Base-by-base conservation (phyloP, 768 basidiomycete genomes). In the Boletellus sp. region DNA sequence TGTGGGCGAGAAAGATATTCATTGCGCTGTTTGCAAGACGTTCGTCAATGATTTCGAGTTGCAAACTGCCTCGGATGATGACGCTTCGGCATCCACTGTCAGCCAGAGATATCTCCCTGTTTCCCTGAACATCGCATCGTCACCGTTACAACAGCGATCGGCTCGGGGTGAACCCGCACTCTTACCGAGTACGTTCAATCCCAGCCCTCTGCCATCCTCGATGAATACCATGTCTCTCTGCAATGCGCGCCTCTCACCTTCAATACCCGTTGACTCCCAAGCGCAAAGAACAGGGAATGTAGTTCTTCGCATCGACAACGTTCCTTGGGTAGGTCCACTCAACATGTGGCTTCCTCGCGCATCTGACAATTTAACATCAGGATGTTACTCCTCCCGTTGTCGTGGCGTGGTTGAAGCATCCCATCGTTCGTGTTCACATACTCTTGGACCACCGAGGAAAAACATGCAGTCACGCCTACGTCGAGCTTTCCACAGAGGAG, bases 1-100 rank as follows among this genome's bases (percentile, higher is more conserved):
- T 45, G 90, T 91, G 16, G 90, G 90, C 7, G 90, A 93, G 67
- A 92, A 91, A 63, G 85, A 87, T 50, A 88, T 92, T 79, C 79
- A 84, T 51, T 93, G 90, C 54, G 84, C 87, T 16, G 84, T 89
- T 26, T 93, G 90, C 69, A 84, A 83, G 58, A 67, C 66, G 35
- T 77, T 79, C 31, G 88, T 92, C 19, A 74, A 72, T 26, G 82
- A 87, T 61, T 92, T 92, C 64, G 77, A 79, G 39, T 68, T 89
- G 17, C 65, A 70, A 53, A 60, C 60, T 35, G 39, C 49, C 12
- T 42, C 53, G 38, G 62, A 69, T 28, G 66, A 70, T 9, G 64
- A 63, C 23, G 52, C 56, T 31, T 52, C 59, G 12, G 44, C 41
- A 17, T 52, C 65, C 16, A 52, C 51, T 16, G 23, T 44, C 34